Evolutionary conservation across 2,329 filamentous ascomycete genomes (phyloP), one percentile per base, ranked within the genome.

Genomic region (Cadophora sp.): DNA sequence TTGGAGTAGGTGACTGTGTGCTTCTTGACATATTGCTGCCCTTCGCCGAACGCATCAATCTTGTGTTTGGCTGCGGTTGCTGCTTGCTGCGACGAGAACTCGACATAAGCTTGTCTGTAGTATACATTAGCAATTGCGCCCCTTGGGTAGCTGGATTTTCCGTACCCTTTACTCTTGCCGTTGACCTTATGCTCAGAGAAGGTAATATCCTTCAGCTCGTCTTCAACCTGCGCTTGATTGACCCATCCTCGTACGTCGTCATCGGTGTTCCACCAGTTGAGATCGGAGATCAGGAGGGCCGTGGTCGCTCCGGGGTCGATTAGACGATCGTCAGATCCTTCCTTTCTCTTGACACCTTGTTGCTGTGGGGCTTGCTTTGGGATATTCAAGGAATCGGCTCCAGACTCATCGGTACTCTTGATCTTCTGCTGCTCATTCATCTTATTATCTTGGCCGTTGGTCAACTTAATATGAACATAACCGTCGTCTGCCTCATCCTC

Each of bases 161-260:
- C 89, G 71, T 84, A 97, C 94, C 96, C 95, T 83, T 98, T 97
- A 81, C 93, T 97, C 82, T 99, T 99, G 73, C 96, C 96, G 73
- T 99, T 99, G 58, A 98, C 94, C 78, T 99, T 99, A 80, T 98
- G 96, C 79, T 99, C 96, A 75, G 93, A 97, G 79, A 98, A 99
- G 0, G 94, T 97, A 61, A 99, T 88, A 68, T 98, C 96, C 75
- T 92, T 94, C 20, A 98, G 82, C 75, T 97, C 93, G 55, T 90
- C 86, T 78, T 98, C 96, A 73, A 89, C 92, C 1, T 86, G 87
- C n/a, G 91, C 92, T 71, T 92, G 86, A 71, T 89, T 89, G 27
- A 91, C 85, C 92, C 94, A 97, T 60, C 91, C 92, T 62, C 96
- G 91, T 65, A 99, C 88, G 73, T 98, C 94, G 76, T 99, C 96